These are phyloP conservation scores for Solanum corneliomulleri DNA, from an alignment of 257 asterid genomes.

Conservation along the genomic window DNA sequence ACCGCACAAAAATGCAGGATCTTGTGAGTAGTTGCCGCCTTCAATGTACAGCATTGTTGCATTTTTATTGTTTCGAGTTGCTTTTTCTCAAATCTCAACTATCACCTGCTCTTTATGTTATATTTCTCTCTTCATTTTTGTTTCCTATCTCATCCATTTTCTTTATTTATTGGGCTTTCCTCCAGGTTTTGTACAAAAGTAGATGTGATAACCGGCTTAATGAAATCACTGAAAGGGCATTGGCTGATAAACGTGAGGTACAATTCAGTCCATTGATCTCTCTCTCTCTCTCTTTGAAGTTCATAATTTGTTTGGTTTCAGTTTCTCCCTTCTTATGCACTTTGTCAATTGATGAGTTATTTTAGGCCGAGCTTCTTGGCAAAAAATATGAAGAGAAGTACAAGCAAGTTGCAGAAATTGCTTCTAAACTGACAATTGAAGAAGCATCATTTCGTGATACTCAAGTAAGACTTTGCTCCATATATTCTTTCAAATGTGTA, in stretches of 20 bases:
- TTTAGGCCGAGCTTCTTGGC: constrained; percentile 76
- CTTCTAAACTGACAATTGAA: constrained; percentile 85
- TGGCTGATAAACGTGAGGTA: constrained; percentile 93
- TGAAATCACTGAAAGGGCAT: constrained; percentile 94
- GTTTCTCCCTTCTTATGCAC: background rate
- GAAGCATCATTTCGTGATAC: constrained; percentile 90
- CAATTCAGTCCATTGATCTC: constrained; percentile 1
- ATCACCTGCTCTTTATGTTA: background rate
- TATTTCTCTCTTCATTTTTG: background rate
- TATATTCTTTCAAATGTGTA: background rate
- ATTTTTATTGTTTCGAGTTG: background rate
- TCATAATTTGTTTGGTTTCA: background rate
- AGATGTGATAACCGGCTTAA: constrained; percentile 96
- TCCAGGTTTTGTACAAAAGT: constrained; percentile 90
- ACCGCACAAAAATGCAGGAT: constrained; percentile 95
- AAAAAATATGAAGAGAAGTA: constrained; percentile 94
- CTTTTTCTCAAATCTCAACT: background rate
- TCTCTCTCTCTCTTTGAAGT: background rate
- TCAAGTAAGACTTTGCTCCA: constrained; percentile 36
- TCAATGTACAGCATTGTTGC: background rate
- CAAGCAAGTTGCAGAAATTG: constrained; percentile 89
- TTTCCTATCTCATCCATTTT: background rate
- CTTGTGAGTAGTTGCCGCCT: constrained; percentile 51
- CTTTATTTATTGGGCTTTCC: background rate
- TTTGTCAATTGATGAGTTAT: background rate